These are phyloP conservation scores for Aspergillus chevalieri DNA, from an alignment of 2,329 filamentous ascomycete species.

Conservation along the genomic window DNA sequence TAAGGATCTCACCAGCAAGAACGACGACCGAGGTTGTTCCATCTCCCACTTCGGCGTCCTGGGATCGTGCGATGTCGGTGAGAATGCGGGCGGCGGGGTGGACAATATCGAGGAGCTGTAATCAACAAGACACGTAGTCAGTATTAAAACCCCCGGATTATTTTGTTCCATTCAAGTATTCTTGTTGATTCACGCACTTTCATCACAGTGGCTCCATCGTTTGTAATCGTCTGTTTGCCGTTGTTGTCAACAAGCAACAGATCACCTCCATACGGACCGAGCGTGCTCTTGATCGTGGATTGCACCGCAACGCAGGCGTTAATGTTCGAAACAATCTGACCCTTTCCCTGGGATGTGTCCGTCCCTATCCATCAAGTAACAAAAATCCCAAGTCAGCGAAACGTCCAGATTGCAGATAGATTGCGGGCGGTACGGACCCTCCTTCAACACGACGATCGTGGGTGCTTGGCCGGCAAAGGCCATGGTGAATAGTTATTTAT, in stretches of 20 bases:
- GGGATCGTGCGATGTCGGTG: constrained; percentile 95
- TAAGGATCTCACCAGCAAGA: constrained; percentile 92
- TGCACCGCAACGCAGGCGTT: constrained; percentile 96
- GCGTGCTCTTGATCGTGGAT: constrained; percentile 87
- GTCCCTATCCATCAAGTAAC: constrained; percentile 59
- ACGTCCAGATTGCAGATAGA: constrained; percentile 14
- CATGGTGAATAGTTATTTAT: constrained; percentile 50
- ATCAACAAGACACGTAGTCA: constrained; percentile 1
- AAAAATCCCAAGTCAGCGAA: constrained; percentile 20
- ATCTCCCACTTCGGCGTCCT: constrained; percentile 98
- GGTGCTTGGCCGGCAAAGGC: constrained; percentile 96
- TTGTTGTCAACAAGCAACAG: constrained; percentile 92
- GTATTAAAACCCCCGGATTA: neutral
- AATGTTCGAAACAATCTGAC: constrained; percentile 95
- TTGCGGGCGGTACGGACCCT: constrained; percentile 59
- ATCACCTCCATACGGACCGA: constrained; percentile 95
- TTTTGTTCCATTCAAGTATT: neutral
- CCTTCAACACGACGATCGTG: constrained; percentile 96
- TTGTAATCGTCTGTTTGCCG: constrained; percentile 94
- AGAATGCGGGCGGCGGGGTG: constrained; percentile 96
- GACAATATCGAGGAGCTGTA: constrained; percentile 89
- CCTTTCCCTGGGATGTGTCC: constrained; percentile 93
- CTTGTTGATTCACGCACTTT: constrained; percentile 56
- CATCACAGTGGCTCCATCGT: constrained; percentile 98
- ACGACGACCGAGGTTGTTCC: constrained; percentile 97